These are phyloP conservation scores for Rhynchosporium secalis DNA, from an alignment of 2,329 filamentous ascomycete genomes.

Conservation along the genomic window DNA sequence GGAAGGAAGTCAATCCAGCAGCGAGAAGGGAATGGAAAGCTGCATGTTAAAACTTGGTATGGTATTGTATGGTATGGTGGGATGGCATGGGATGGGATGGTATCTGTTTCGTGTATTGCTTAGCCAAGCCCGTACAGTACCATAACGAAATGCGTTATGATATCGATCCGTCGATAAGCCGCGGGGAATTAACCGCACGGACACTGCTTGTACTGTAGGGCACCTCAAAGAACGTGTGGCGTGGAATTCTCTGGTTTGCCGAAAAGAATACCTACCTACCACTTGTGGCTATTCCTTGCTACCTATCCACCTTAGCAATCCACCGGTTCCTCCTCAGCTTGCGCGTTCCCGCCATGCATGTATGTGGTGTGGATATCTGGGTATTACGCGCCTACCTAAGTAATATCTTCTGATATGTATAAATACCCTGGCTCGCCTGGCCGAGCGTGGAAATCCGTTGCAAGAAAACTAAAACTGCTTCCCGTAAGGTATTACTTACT, in stretches of 20 bases:
- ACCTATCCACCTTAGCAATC: background rate
- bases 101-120: constrained; percentile 9
- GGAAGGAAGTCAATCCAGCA: too few species aligned
- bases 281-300: background rate
- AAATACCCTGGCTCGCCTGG: too few species aligned
- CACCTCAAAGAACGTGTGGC: too few species aligned
- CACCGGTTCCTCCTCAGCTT: constrained; percentile 8
- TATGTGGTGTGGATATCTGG: background rate
- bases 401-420: too few species aligned
- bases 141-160: constrained; percentile 2
- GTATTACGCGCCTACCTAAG: too few species aligned
- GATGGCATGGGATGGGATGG: too few species aligned
- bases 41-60: too few species aligned
- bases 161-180: constrained; percentile 20
- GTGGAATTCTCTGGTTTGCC: background rate
- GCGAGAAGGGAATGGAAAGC: too few species aligned
- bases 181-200: background rate
- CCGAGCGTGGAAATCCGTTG: constrained; percentile 2
- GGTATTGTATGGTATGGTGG: too few species aligned
- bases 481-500: too few species aligned
- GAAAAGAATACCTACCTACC: background rate
- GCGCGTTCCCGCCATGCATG: background rate
- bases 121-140: too few species aligned
- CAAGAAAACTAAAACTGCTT: background rate
- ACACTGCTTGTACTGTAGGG: too few species aligned